These are phyloP conservation scores for Podospora bellae-mahoneyi DNA, from an alignment of 495 filamentous ascomycete species.

Conservation along the genomic window DNA sequence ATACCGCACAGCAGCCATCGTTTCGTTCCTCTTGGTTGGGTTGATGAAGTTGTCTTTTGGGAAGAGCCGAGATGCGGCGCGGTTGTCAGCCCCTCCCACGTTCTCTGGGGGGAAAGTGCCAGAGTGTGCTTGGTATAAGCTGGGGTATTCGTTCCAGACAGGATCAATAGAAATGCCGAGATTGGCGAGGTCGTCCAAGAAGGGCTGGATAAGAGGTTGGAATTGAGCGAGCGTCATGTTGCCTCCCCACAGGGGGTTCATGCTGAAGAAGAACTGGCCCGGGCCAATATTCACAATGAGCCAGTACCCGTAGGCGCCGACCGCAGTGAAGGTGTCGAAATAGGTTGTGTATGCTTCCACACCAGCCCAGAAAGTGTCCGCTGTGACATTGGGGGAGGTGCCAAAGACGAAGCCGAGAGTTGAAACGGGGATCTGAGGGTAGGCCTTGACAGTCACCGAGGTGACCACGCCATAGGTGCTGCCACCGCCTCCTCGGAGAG, in stretches of 20 bases:
- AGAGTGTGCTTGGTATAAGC: slow-evolving; percentile 47
- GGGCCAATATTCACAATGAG: slow-evolving; percentile 26
- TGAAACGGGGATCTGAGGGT: slow-evolving; percentile 40
- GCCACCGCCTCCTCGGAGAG: slow-evolving; percentile 57
- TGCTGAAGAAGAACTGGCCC: slow-evolving; percentile 39
- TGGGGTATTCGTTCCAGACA: slow-evolving; percentile 48
- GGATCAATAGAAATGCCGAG: slow-evolving; percentile 42
- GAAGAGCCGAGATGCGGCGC: slow-evolving; percentile 50
- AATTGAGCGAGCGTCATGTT: slow-evolving; percentile 50
- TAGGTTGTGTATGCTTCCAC: slow-evolving; percentile 44
- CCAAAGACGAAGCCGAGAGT: slow-evolving; percentile 36
- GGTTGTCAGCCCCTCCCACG: slow-evolving; percentile 39
- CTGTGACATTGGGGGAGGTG: slow-evolving; percentile 33
- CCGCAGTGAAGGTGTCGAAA: slow-evolving; percentile 48
- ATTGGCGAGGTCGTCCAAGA: slow-evolving; percentile 37
- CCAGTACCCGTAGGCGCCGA: slow-evolving; percentile 56
- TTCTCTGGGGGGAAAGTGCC: slow-evolving; percentile 47
- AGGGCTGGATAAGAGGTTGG: slow-evolving; percentile 45
- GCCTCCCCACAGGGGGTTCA: slow-evolving; percentile 49
- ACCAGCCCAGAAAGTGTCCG: slow-evolving; percentile 50
- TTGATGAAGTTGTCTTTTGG: slow-evolving; percentile 47
- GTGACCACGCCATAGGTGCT: slow-evolving; percentile 59
- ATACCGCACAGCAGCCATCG: slow-evolving; percentile 44
- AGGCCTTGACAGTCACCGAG: slow-evolving; percentile 46
- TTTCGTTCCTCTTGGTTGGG: slow-evolving; percentile 37